A percentile compares a stretch with the other conserved stretches of the same genome.
phyloP scores from a whole-genome alignment of 2,329 filamentous ascomycete genomes.

The Emmonsia crescens region DNA sequence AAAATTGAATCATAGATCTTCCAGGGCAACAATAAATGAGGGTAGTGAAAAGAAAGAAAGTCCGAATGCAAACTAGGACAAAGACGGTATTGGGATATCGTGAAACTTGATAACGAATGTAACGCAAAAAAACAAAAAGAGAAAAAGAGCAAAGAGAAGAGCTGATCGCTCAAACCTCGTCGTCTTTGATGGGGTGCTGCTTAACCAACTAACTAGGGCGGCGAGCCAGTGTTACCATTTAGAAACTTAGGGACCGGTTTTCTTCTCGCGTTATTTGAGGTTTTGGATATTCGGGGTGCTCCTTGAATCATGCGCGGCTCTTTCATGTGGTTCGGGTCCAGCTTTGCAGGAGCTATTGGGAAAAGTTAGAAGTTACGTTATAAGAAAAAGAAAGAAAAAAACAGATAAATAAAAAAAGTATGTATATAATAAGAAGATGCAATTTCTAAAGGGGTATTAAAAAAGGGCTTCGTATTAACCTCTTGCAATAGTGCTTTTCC shows the following conservation, averaged over 20 bases:
- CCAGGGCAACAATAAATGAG: background rate
- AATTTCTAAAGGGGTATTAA: background rate
- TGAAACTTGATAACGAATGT: background rate
- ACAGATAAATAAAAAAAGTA: background rate
- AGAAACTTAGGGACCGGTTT: conserved; percentile 27
- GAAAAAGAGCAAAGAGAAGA: background rate
- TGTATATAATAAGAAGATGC: background rate
- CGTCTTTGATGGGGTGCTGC: background rate
- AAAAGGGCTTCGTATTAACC: conserved; percentile 27
- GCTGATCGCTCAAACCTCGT: background rate
- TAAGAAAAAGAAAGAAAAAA: background rate
- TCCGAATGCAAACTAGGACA: background rate
- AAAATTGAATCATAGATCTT: background rate
- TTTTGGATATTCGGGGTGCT: conserved; percentile 52
- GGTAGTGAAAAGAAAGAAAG: background rate
- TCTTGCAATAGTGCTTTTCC: conserved; percentile 40
- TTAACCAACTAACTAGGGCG: background rate
- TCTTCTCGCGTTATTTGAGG: conserved; percentile 31
- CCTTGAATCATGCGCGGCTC: conserved; percentile 85
- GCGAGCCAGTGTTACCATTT: background rate
- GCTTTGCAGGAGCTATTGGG: conserved; percentile 62
- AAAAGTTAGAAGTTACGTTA: background rate
- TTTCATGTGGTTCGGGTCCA: conserved; percentile 81
- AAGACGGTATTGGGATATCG: conserved; percentile 1
- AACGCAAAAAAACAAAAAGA: background rate